Evolutionary conservation across 2,329 filamentous ascomycete species (phyloP), one percentile per base, ranked within the genome.

Genomic region (Aspergillus calidoustus): DNA sequence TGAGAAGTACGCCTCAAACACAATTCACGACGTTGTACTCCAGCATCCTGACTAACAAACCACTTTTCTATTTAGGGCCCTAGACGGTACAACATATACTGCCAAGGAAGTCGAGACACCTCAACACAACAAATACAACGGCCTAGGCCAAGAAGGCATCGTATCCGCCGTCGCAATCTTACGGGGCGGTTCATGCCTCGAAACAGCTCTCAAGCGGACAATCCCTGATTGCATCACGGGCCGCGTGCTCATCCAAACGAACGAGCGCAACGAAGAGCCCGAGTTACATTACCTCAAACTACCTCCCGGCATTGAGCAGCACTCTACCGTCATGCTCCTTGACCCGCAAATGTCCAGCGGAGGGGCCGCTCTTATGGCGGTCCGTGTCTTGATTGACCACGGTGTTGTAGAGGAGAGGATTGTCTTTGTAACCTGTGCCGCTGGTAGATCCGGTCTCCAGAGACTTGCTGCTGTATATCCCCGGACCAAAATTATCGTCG

Each of bases 281-380:
- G 94, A 97, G 76, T 81, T 99, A 56, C 94, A 97, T 76, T 98
- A 93, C 74, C 84, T 93, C 62, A 91, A 91, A 66, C 82, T 99
- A 3, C 91, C 92, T 0, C 82, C 86, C 3, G 86, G 92, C 64
- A 91, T 98, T 59, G 80, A 85, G 62, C 77, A 85, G 47, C 91
- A 97, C 72, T 89, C 91, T 66, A 90, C 90, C 54, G 92, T 99
- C 19, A 82, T 99, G 63, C 82, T 99, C 7, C 82, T 98, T 22
- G 95, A 98, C 76, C 89, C 93, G 15, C 95, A 99, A 74, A 97
- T 98, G 91, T 92, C 92, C 28, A 93, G 90, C 64, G 95, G 95
- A 48, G 94, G 93, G 41, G 87, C 87, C 13, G 87, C 87, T 4
- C 81, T 99, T 61, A 99, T 99, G 95, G 93, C 95, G 0, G 93